Base-by-base conservation (phyloP, 2,329 filamentous ascomycete genomes). In the Trichoderma oligosporum region DNA sequence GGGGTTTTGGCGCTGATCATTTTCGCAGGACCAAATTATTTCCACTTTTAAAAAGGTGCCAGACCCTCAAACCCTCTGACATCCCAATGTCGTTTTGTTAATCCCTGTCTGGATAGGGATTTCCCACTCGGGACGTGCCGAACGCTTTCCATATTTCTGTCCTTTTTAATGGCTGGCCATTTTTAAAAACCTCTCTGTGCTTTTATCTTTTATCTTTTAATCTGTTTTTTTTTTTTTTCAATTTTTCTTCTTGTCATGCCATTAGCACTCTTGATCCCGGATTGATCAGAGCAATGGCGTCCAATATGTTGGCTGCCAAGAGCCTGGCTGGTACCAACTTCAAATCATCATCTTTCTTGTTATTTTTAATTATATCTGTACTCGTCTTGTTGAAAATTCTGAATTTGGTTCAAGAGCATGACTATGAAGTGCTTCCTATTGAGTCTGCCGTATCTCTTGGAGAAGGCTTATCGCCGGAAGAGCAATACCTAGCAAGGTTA, bases 401-500 rank as follows among this genome's bases (percentile, higher is more conserved):
- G 6, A 29, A 24, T n/a, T 16, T 24, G 9, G 11, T 22, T 8
- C 46, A 36, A 24, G 12, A 35, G 12, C 18, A 7, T 1, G 20
- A 49, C 16, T 49, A 49, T 14, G 46, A 49, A 14, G 18, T 35
- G 11, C 31, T 49, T 22, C 46, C 46, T 14, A 38, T 49, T n/a
- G 31, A 35, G 7, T 16, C 20, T 18, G 31, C 31, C 11, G 20
- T 22, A n/a, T 49, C 49, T 16, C 36, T 31, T 4, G 49, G 25
- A 20, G 36, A 53, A 22, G 49, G 49, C 44, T 47, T 63, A 3
- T 61, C 65, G 6, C 63, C 67, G 11, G 69, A 73, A 60, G 71
- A 71, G 11, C 63, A 69, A 51, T 72, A 71, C 53, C 49, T 73
- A 29, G 64, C 64, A 22, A 62, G 68, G 4, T 54, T 72, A 9